These are phyloP conservation scores for Borovskyia barvae DNA, from an alignment of 208 protist species.

Conservation along the genomic window DNA sequence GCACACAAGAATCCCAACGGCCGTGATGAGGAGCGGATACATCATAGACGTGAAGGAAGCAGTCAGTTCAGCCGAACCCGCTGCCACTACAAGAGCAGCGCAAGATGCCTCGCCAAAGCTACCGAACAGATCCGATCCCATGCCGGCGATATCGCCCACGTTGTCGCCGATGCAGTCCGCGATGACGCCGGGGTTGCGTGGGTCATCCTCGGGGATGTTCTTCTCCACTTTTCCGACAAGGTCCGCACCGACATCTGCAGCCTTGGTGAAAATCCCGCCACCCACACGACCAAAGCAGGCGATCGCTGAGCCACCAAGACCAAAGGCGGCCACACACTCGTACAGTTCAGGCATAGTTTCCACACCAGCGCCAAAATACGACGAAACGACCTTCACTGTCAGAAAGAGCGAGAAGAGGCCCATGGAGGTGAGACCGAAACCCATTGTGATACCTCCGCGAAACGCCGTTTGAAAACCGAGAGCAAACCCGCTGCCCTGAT, in stretches of 20 bases:
- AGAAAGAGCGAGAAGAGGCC: constrained; percentile 78
- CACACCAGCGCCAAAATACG: constrained; percentile 55
- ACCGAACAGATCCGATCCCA: constrained; percentile 96
- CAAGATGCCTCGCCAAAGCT: constrained; percentile 96
- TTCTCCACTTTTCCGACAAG: constrained; percentile 95
- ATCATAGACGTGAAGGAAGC: constrained; percentile 80
- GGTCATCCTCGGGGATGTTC: constrained; percentile 96
- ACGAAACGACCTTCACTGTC: constrained; percentile 55
- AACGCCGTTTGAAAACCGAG: constrained; percentile 84
- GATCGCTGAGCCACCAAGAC: constrained; percentile 94
- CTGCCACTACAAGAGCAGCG: constrained; percentile 83
- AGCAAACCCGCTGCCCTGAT: constrained; percentile 47
- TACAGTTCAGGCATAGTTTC: constrained; percentile 56
- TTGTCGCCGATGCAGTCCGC: constrained; percentile 96
- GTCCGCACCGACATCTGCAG: constrained; percentile 95
- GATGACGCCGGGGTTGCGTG: constrained; percentile 95
- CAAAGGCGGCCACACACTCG: constrained; percentile 92
- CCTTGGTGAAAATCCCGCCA: constrained; percentile 96
- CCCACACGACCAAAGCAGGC: constrained; percentile 96
- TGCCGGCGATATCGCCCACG: constrained; percentile 94
- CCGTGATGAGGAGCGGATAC: constrained; percentile 88
- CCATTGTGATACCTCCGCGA: constrained; percentile 88
- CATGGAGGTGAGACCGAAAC: constrained; percentile 84
- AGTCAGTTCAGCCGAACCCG: constrained; percentile 54
- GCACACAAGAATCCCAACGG: constrained; percentile 72